Conservation (phyloP, 2,329 filamentous ascomycete genomes). For the Pseudopyrenochaeta lycopersici region DNA sequence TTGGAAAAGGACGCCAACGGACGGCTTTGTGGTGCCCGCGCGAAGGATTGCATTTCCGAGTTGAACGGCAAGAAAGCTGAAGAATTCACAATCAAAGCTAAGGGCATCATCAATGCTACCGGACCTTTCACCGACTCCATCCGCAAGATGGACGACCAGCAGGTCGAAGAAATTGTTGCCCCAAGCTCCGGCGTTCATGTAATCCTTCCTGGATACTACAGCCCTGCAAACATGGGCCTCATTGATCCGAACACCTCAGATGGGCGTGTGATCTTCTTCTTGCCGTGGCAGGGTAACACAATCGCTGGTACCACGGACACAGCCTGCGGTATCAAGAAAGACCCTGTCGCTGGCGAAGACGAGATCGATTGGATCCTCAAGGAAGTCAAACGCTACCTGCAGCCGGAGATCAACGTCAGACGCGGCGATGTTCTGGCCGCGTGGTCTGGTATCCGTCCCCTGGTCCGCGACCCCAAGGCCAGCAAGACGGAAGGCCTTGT, state of each 20-base stretch:
- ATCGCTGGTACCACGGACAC: constrained; percentile 90
- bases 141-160: constrained; percentile 81
- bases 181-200: constrained; percentile 88
- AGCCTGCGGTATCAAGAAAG: constrained; percentile 73
- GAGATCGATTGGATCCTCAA: constrained; percentile 89
- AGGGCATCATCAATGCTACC: constrained; percentile 87
- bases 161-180: constrained; percentile 79
- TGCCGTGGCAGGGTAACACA: constrained; percentile 92
- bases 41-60: constrained; percentile 75
- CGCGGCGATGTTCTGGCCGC: constrained; percentile 88
- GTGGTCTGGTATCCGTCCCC: constrained; percentile 86
- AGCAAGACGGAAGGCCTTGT: constrained; percentile 87
- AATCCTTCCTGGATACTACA: constrained; percentile 87
- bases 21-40: constrained; percentile 74
- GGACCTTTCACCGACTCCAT: constrained; percentile 88
- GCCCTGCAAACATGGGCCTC: constrained; percentile 84
- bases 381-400: constrained; percentile 82
- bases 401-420: constrained; percentile 84
- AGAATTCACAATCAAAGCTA: constrained; percentile 77
- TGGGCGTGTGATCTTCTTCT: constrained; percentile 90
- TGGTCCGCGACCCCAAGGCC: constrained; percentile 86
- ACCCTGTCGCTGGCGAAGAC: constrained; percentile 80
- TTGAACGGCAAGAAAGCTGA: constrained; percentile 68
- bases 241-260: constrained; percentile 89
- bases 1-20: constrained; percentile 79